These are phyloP conservation scores for Saccharomycopsis sp. DNA, from an alignment of 805 yeast species.

Conservation along the genomic window DNA sequence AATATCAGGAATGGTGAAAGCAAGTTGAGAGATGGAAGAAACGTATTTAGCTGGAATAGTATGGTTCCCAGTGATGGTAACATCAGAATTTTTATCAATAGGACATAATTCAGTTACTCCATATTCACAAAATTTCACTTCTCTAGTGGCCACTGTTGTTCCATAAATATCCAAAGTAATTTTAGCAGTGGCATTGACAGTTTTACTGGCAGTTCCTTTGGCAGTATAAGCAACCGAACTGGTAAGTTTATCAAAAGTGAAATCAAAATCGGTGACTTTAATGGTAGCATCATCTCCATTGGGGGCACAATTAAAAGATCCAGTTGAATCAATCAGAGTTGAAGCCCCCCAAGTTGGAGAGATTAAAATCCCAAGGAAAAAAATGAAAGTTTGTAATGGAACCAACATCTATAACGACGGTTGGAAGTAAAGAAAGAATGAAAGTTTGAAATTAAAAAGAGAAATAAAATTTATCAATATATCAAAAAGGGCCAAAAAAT, in stretches of 20 bases:
- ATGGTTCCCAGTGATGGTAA: slow-evolving; percentile 21
- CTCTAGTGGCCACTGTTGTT: slow-evolving; percentile 19
- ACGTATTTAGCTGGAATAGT: slow-evolving; percentile 23
- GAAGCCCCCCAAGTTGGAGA: too few relatives aligned
- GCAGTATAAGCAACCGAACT: slow-evolving; percentile 12
- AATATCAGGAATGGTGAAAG: slow-evolving; percentile 26
- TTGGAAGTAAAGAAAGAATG: too few relatives aligned
- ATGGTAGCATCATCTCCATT: slow-evolving; percentile 7
- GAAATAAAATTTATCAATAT: too few relatives aligned
- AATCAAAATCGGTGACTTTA: slow-evolving; percentile 9
- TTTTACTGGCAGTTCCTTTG: slow-evolving; percentile 12
- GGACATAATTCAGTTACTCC: slow-evolving; percentile 24
- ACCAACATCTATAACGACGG: too few relatives aligned
- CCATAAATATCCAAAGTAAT: slow-evolving; percentile 23
- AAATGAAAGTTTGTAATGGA: too few relatives aligned
- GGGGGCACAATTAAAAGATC: slow-evolving; percentile 16
- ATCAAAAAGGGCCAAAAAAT: too few relatives aligned
- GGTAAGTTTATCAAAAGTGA: slow-evolving; percentile 7
- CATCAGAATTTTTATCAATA: slow-evolving; percentile 19
- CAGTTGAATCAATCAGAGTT: slow-evolving; percentile 9
- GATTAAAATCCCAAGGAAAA: too few relatives aligned
- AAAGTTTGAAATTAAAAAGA: too few relatives aligned
- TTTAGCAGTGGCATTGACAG: slow-evolving; percentile 16
- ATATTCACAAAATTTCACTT: slow-evolving; percentile 24
- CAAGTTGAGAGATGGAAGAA: slow-evolving; percentile 21